These are phyloP conservation scores for Rhizopogon vulgaris DNA, from an alignment of 768 basidiomycete genomes.

Conservation along the genomic window DNA sequence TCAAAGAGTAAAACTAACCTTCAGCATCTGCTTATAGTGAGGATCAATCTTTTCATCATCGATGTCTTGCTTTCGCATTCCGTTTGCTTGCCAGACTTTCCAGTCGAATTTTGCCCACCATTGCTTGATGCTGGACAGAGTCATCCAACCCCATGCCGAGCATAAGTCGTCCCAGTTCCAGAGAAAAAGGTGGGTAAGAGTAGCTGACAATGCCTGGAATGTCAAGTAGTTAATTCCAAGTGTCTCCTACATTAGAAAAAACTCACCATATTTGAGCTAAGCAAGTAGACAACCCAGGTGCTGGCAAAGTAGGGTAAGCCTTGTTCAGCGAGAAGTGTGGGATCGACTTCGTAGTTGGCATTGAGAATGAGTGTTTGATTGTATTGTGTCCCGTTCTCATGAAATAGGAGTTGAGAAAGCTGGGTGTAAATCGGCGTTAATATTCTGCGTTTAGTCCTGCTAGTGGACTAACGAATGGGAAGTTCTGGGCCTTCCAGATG, in stretches of 20 bases:
- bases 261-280: constrained; percentile 33
- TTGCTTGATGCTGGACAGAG: constrained; percentile 23
- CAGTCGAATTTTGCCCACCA: constrained; percentile 32
- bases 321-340: constrained; percentile 32
- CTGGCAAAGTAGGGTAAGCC: constrained; percentile 34
- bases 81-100: constrained; percentile 28
- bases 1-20: constrained; percentile 21
- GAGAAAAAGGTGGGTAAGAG: constrained; percentile 43
- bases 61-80: constrained; percentile 20
- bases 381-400: constrained; percentile 41
- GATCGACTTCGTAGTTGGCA: constrained; percentile 35
- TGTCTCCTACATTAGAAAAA: not conserved
- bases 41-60: constrained; percentile 35
- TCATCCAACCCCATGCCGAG: constrained; percentile 41
- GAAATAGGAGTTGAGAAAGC: constrained; percentile 35
- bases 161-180: constrained; percentile 50
- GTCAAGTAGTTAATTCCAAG: constrained; percentile 1
- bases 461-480: constrained; percentile 39
- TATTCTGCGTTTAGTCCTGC: not conserved
- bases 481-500: constrained; percentile 47
- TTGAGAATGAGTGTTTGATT: constrained; percentile 41
- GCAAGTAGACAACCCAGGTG: constrained; percentile 41
- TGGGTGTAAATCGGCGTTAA: constrained; percentile 9
- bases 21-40: constrained; percentile 48
- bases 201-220: constrained; percentile 32